Evolutionary conservation across 176 grass and related monocot species (phyloP), one percentile per base, ranked within the genome.

Genomic region (Saccharum officinarum): DNA sequence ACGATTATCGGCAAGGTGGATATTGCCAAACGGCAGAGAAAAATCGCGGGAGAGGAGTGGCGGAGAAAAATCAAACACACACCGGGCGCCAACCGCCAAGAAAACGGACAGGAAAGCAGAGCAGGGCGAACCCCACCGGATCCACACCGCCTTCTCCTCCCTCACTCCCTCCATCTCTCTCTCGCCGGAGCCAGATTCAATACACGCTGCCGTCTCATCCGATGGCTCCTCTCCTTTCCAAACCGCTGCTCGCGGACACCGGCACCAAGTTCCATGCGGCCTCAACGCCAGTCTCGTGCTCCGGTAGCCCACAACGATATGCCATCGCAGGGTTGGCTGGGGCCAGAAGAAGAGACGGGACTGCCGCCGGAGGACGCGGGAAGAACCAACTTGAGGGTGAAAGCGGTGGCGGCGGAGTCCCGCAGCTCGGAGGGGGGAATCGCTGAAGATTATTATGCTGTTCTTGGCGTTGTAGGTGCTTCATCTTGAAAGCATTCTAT

Each of bases 371-470:
- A 13, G n/a, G 38, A 15, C 80, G 49, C 31, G 78, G 70, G 79
- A 73, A 92, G 77, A 81, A 83, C 47, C 63, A 25, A 3, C 9
- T 41, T 89, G 36, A 61, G 17, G 30, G 76, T 97, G 67, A 79
- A 64, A 9, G 90, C 95, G 28, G 86, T 88, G 76, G 69, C 86
- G 34, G 80, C 86, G 11, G 88, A 91, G 60, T 62, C 88, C 31
- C 82, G 73, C 46, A 79, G 75, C 59, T 60, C 72, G 16, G 73
- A 86, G n/a, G 80, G 81, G 26, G 87, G 87, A 46, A 82, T 91
- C 64, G 95, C 92, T 3, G 95, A 97, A 81, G 95, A 97, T 69
- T 97, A 91, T 77, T 97, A 97, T 78, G 54, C 95, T 25, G 88
- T 97, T 55, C 92, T 97, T 84, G 95, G 95, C 16, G 81, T 97